phyloP scores from a whole-genome alignment of 2,329 filamentous ascomycete species.

The Bipolaris oryzae region DNA sequence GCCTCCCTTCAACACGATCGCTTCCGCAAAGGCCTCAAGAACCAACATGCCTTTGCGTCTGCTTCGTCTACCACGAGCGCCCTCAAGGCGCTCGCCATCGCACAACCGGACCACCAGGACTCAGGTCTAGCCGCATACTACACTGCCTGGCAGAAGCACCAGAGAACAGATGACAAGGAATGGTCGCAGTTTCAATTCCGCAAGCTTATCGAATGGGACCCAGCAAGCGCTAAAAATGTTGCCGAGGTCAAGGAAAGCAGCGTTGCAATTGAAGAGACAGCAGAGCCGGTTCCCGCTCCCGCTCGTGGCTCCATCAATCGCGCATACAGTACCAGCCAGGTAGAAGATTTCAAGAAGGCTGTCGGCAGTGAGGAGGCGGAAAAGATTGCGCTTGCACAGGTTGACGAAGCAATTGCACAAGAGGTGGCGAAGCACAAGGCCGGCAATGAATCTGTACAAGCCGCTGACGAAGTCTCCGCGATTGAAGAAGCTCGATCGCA shows the following conservation, averaged over 20 bases:
- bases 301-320: constrained; percentile 50
- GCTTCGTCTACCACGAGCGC: constrained; percentile 45
- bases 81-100: constrained; percentile 40
- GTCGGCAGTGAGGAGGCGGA: constrained; percentile 56
- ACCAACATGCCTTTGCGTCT: constrained; percentile 76
- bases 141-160: constrained; percentile 82
- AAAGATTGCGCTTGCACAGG: constrained; percentile 72
- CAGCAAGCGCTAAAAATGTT: constrained; percentile 48
- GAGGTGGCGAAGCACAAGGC: constrained; percentile 71
- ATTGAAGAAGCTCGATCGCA: constrained; percentile 39
- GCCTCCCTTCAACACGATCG: constrained; percentile 57
- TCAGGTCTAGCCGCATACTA: constrained; percentile 85
- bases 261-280: constrained; percentile 38
- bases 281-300: constrained; percentile 36
- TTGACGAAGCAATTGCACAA: constrained; percentile 81
- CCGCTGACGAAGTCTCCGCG: constrained; percentile 38
- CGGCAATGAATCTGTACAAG: constrained; percentile 50
- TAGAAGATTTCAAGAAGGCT: constrained; percentile 66
- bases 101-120: constrained; percentile 46
- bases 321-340: constrained; percentile 60
- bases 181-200: constrained; percentile 93
- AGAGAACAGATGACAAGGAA: constrained; percentile 71
- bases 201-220: constrained; percentile 88
- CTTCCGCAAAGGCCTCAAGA: constrained; percentile 60
- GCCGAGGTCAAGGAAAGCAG: constrained; percentile 48